Base-by-base conservation (phyloP, 176 grass and related monocot genomes). In the Carex cristatella region DNA sequence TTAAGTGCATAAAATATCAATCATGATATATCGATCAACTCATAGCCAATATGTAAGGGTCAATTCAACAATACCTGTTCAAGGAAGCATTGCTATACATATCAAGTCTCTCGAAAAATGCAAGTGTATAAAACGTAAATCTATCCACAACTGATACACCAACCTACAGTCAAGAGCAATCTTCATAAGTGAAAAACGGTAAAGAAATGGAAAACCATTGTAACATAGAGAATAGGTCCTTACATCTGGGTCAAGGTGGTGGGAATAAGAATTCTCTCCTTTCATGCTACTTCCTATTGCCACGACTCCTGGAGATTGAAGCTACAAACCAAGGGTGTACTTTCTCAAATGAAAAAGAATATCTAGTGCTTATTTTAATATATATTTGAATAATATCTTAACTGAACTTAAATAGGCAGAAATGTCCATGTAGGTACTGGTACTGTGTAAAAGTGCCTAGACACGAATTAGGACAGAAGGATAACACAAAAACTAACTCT, bases 51-150 rank as follows among this genome's bases (percentile, higher is more conserved):
- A 1, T 70, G 14, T 70, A 42, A 70, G 35, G 37, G 2, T 71
- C 35, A 57, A 56, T 85, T 77, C 10, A 86, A 69, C 37, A 61
- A 69, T 94, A 95, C 96, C 96, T 95, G 87, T 85, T 92, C 84
- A 99, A 84, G 66, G 96, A 95, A 71, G 96, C 93, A 88, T 99
- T 99, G 93, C 96, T 99, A 84, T 99, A 94, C 93, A 99, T 99
- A 90, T 99, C 93, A 79, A 95, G 85, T 77, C 90, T 99, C 91
- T 99, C 93, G 86, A 99, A 99, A 85, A 99, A 95, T 69, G 93
- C 91, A 83, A 99, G 96, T 57, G 96, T 99, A 84, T 99, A 93
- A 73, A 89, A 99, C 31, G 93, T 99, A 91, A 95, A 99, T 71
- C 96, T 94, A 91, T 99, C 96, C 72, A 99, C 96, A 87, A 95